Base-by-base conservation (phyloP, 768 basidiomycete species). In the Cantharellus cinnabarinus region DNA sequence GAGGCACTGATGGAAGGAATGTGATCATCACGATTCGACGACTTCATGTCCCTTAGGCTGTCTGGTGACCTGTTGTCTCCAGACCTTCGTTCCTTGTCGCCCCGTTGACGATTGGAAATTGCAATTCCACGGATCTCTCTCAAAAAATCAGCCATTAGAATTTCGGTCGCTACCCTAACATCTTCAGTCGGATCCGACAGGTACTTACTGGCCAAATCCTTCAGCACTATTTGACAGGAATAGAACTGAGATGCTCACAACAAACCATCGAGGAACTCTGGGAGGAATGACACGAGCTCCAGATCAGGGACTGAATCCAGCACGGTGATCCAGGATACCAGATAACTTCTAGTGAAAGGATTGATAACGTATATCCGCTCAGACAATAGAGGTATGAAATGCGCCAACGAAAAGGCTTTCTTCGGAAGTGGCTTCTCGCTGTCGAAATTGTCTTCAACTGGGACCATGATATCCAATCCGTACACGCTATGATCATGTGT, bases 251-350 rank as follows among this genome's bases (percentile, higher is more conserved):
- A 42, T n/a, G 73, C 85, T 71, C 64, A 91, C 89, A 99, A 67
- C 48, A 99, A 77, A 2, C 91, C 93, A 62, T 97, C 91, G 56
- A 99, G 71, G 67, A 98, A 93, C 66, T 95, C 85, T 1, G 95
- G 95, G 41, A 99, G 78, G 71, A 88, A 95, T 37, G 88, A 83
- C 52, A 98, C 85, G 51, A 99, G 77, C 68, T 98, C 94, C 58
- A 99, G 74, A 66, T 99, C 95, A 5, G 95, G 95, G 3, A 98
- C 88, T 20, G 90, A 93, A 67, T 97, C 91, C 51, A 99, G 77
- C 3, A 95, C 87, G 50, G 79, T 88, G 60, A 98, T 88, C 95
- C 95, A 99, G 1, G 86, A 85, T 41, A 95, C 89, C n/a, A 99
- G 78, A 69, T 91, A 98, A 68, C 83, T 94, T 61, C 95, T 75